Evolutionary conservation across 192 early-diverging fungal genomes (phyloP).

Genomic region (Backusella circina): DNA sequence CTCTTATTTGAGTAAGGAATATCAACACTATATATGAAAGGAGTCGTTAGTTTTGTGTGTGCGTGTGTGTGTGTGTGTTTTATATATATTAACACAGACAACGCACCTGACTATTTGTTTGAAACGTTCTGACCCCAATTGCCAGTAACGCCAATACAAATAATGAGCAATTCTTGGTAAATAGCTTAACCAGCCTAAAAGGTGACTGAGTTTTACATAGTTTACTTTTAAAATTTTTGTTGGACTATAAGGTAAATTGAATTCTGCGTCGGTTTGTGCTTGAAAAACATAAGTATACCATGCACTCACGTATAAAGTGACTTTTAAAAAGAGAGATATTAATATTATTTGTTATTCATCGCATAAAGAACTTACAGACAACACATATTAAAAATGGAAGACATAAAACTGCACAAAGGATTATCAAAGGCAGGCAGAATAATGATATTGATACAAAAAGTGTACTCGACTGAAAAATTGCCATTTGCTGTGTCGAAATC

Average conservation of each 20-base stretch:
- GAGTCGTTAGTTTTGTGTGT: neutral
- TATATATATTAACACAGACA: neutral
- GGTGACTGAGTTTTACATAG: constrained; percentile 7
- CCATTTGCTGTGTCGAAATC: neutral
- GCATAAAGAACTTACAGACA: constrained; percentile 19
- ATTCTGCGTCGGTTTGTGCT: constrained; percentile 33
- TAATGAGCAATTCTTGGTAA: constrained; percentile 31
- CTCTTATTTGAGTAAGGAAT: constrained; percentile 21
- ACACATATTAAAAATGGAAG: constrained; percentile 31
- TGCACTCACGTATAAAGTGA: constrained; percentile 28
- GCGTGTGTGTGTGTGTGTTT: too few species aligned
- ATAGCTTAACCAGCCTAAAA: constrained; percentile 17
- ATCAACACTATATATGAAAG: constrained; percentile 16
- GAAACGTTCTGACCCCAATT: constrained; percentile 21
- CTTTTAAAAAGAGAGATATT: neutral
- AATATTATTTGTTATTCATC: neutral
- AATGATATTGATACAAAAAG: constrained; percentile 33
- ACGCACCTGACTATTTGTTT: constrained; percentile 30
- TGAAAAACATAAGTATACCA: constrained; percentile 23
- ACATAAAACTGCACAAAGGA: constrained; percentile 26
- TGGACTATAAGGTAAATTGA: constrained; percentile 40
- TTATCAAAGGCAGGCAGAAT: constrained; percentile 32
- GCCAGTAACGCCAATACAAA: constrained; percentile 32
- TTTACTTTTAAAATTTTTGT: constrained; percentile 37
- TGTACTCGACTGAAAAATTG: constrained; percentile 29